Percentiles rank a stretch among this genome's conserved stretches.
These are phyloP conservation scores for Rhodotorula sp. DNA, from an alignment of 1,284 basidiomycete genomes.

Conservation along the genomic window DNA sequence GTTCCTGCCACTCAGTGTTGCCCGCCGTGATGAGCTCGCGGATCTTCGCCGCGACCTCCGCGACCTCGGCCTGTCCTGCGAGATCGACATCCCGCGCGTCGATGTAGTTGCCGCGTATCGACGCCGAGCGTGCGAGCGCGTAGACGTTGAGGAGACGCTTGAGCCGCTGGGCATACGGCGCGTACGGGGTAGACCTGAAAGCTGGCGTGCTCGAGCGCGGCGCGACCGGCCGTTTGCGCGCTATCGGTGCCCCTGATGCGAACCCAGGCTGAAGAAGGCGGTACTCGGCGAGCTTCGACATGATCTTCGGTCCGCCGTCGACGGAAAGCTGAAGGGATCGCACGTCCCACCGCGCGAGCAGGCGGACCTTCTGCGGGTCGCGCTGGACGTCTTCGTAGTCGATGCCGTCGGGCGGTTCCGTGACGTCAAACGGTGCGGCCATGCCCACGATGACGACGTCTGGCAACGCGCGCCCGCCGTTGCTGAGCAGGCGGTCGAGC, in stretches of 20 bases:
- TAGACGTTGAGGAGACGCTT: constrained; percentile 4
- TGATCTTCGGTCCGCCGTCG: background rate
- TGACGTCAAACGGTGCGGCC: background rate
- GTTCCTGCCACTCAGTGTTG: background rate
- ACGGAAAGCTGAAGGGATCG: background rate
- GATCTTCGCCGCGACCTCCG: background rate
- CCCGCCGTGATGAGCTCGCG: no score
- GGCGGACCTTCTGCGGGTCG: background rate
- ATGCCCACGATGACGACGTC: constrained; percentile 1
- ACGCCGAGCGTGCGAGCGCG: background rate
- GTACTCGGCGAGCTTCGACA: background rate
- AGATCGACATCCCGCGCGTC: no score
- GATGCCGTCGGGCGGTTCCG: background rate
- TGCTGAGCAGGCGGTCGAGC: background rate
- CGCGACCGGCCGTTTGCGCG: background rate
- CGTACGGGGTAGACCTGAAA: background rate
- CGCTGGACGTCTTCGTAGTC: background rate
- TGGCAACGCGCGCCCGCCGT: background rate
- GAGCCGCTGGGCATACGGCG: background rate
- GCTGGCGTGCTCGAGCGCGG: background rate
- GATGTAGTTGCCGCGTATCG: constrained; percentile 1
- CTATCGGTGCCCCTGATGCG: no score
- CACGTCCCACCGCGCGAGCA: background rate
- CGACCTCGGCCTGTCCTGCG: background rate
- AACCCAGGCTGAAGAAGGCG: background rate